Conservation (phyloP, 2,329 filamentous ascomycete species). For the Trichoderma simmonsii region DNA sequence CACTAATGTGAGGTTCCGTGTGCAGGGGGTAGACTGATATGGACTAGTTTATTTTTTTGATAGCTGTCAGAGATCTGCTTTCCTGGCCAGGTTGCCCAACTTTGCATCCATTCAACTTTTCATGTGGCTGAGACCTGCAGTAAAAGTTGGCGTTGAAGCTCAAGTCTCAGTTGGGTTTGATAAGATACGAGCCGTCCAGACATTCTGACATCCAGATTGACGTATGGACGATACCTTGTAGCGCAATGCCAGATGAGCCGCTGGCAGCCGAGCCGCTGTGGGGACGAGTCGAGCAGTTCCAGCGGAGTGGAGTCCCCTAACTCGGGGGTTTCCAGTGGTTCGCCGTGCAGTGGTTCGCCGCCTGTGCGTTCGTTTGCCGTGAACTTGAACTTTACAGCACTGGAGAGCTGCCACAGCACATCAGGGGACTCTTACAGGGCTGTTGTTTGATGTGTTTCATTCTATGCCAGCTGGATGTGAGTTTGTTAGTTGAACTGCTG, state of each 20-base stretch:
- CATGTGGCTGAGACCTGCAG: background rate
- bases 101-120: background rate
- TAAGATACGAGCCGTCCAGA: background rate
- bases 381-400: background rate
- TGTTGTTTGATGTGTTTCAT: background rate
- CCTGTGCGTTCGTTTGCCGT: background rate
- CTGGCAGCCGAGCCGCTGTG: slow-evolving; percentile 19
- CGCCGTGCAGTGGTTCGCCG: background rate
- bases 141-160: background rate
- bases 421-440: background rate
- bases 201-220: background rate
- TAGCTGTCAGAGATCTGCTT: background rate
- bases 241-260: slow-evolving; percentile 2
- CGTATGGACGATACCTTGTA: background rate
- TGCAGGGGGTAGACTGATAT: background rate
- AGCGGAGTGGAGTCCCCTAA: background rate
- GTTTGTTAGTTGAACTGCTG: background rate
- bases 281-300: background rate
- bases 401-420: background rate
- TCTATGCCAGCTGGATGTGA: background rate
- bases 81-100: no score
- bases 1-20: background rate
- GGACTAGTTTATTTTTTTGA: background rate
- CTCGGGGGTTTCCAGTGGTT: background rate
- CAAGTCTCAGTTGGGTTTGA: background rate